These are phyloP conservation scores for Aspergillus tanneri DNA, from an alignment of 2,329 filamentous ascomycete genomes.

Conservation along the genomic window DNA sequence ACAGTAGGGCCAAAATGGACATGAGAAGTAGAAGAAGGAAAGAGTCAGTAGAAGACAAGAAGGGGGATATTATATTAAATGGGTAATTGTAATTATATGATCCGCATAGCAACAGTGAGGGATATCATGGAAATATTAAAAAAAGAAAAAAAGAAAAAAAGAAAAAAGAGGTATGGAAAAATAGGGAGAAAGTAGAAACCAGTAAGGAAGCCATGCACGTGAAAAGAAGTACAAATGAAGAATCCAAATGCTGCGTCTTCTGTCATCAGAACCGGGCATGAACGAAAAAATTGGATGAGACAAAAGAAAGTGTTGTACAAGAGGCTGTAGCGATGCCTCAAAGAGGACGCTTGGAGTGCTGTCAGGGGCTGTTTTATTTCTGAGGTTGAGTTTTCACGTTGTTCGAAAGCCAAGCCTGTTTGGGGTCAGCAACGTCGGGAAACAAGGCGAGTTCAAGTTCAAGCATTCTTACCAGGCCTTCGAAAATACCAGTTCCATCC, in stretches of 20 bases:
- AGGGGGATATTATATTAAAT: slow-evolving; percentile 33
- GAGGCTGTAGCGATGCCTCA: slow-evolving; percentile 24
- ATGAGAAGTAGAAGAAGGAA: slow-evolving; percentile 12
- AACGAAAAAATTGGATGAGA: slow-evolving; percentile 31
- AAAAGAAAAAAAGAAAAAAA: slow-evolving; percentile 21
- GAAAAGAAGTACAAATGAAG: slow-evolving; percentile 18
- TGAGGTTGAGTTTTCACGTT: slow-evolving; percentile 66
- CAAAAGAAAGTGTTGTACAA: slow-evolving; percentile 36
- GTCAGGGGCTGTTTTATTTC: slow-evolving; percentile 33
- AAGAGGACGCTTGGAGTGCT: slow-evolving; percentile 13
- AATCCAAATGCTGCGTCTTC: slow-evolving; percentile 43
- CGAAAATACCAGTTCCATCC: slow-evolving; percentile 75
- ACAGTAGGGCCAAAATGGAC: slow-evolving; percentile 11
- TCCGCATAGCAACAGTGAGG: slow-evolving; percentile 40
- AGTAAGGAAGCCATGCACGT: slow-evolving; percentile 22
- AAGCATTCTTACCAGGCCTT: slow-evolving; percentile 63
- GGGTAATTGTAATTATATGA: slow-evolving; percentile 27
- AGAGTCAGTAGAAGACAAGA: slow-evolving; percentile 21
- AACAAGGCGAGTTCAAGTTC: not conserved
- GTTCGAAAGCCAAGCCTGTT: slow-evolving; percentile 72
- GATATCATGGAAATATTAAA: slow-evolving; percentile 44
- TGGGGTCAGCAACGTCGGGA: slow-evolving; percentile 13
- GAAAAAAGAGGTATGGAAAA: slow-evolving; percentile 23
- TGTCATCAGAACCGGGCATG: slow-evolving; percentile 43
- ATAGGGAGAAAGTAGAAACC: too few species aligned